Conservation (phyloP, 129 eudicot genomes). For the Calendula officinalis region DNA sequence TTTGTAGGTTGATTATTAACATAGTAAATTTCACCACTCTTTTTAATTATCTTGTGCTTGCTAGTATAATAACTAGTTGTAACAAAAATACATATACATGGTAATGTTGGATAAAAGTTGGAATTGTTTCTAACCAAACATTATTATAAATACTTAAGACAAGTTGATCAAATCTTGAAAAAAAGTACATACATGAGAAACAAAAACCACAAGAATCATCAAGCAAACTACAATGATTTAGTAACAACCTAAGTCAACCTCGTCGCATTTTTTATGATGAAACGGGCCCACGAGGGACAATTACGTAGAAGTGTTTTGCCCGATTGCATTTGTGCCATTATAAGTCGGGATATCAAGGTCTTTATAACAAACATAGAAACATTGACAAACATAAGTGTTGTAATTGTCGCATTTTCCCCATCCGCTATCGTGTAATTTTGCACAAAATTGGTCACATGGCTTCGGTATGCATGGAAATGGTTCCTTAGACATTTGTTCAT, state of each 20-base stretch:
- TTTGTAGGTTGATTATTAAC: too few relatives aligned
- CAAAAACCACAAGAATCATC: background rate
- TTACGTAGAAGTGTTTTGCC: background rate
- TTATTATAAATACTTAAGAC: too few relatives aligned
- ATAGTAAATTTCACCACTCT: too few relatives aligned
- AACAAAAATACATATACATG: too few relatives aligned
- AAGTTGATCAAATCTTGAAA: too few relatives aligned
- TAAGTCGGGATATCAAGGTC: conserved; percentile 3
- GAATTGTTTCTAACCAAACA: too few relatives aligned
- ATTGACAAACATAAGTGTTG: conserved; percentile 16
- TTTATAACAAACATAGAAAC: conserved; percentile 35
- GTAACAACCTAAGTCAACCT: background rate
- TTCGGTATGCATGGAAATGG: conserved; percentile 16
- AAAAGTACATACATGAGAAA: background rate
- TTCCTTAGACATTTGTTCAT: conserved; percentile 26
- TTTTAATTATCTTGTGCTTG: too few relatives aligned
- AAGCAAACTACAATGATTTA: background rate
- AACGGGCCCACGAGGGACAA: background rate
- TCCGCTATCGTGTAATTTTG: conserved; percentile 19
- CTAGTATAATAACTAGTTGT: too few relatives aligned
- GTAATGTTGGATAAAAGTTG: too few relatives aligned
- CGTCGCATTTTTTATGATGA: background rate
- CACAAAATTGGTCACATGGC: conserved; percentile 23
- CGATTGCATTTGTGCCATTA: background rate
- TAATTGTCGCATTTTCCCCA: conserved; percentile 33